Conservation (phyloP, 1,284 basidiomycete species). For the Pisolithus thermaeus region DNA sequence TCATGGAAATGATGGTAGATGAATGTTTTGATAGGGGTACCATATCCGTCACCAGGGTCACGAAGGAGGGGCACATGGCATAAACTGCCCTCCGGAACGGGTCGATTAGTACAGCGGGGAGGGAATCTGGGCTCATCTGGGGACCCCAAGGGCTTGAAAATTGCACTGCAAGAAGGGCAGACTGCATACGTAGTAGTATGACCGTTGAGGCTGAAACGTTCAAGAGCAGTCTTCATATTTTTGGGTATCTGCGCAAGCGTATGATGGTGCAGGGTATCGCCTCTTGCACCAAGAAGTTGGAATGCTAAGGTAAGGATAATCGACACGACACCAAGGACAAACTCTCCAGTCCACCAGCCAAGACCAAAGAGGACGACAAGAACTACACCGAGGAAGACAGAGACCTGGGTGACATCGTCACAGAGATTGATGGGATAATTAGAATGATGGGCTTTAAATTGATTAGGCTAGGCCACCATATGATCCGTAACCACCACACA, state of each 20-base stretch:
- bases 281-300: constrained; percentile 12
- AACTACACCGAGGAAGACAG: constrained; percentile 17
- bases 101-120: too few relatives aligned
- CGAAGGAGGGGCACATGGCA: too few relatives aligned
- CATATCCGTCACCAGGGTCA: too few relatives aligned
- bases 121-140: too few relatives aligned
- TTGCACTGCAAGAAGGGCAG: constrained; percentile 17
- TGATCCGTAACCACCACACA: too few relatives aligned
- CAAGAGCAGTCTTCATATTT: constrained; percentile 13
- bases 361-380: constrained; percentile 19
- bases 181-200: constrained; percentile 13
- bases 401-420: constrained; percentile 16
- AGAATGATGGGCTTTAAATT: constrained; percentile 2
- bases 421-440: not conserved
- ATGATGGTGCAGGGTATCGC: not conserved
- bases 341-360: constrained; percentile 9
- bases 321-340: too few relatives aligned
- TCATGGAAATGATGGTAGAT: too few relatives aligned
- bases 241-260: not conserved
- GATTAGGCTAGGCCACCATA: not conserved
- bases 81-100: too few relatives aligned
- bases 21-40: too few relatives aligned
- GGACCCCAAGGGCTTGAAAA: constrained; percentile 7
- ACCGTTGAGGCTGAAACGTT: constrained; percentile 17
- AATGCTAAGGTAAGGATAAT: constrained; percentile 10